These are phyloP conservation scores for Zostera marina DNA, from an alignment of 116 monocot species.

Conservation along the genomic window DNA sequence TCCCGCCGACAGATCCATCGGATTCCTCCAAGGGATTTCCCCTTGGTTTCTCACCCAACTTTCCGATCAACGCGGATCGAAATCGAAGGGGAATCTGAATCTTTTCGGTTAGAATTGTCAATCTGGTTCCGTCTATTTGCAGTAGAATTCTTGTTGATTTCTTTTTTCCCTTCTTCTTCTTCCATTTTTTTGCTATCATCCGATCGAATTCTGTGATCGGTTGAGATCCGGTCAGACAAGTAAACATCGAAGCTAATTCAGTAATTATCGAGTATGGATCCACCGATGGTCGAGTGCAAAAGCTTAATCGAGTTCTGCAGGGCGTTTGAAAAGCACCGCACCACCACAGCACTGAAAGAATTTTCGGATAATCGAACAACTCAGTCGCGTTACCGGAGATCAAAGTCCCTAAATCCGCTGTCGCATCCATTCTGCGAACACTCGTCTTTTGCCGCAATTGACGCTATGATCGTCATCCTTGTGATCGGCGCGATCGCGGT, in stretches of 20 bases:
- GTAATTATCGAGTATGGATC: conserved; percentile 17
- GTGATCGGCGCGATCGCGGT: conserved; percentile 42
- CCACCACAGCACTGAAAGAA: neutral
- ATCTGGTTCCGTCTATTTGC: neutral
- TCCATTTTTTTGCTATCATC: neutral
- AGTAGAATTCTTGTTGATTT: no score
- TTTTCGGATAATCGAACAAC: conserved; percentile 4
- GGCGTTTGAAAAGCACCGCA: conserved; percentile 64
- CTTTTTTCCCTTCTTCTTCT: no score
- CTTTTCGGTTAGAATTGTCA: neutral
- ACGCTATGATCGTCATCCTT: conserved; percentile 37
- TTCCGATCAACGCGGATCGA: no score
- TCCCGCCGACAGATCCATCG: neutral
- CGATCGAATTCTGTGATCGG: neutral
- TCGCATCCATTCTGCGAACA: conserved; percentile 67
- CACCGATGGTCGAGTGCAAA: conserved; percentile 71
- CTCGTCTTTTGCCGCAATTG: conserved; percentile 55
- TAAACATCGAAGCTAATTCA: neutral
- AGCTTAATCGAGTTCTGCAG: conserved; percentile 90
- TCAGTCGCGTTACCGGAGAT: conserved; percentile 5
- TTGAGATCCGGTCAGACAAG: neutral
- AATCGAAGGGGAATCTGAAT: neutral
- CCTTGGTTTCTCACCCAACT: neutral
- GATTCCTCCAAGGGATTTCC: neutral
- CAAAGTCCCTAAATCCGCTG: conserved; percentile 43